These are phyloP conservation scores for Adansonia rubrostipa DNA, from an alignment of 441 rosid genomes.

Conservation along the genomic window DNA sequence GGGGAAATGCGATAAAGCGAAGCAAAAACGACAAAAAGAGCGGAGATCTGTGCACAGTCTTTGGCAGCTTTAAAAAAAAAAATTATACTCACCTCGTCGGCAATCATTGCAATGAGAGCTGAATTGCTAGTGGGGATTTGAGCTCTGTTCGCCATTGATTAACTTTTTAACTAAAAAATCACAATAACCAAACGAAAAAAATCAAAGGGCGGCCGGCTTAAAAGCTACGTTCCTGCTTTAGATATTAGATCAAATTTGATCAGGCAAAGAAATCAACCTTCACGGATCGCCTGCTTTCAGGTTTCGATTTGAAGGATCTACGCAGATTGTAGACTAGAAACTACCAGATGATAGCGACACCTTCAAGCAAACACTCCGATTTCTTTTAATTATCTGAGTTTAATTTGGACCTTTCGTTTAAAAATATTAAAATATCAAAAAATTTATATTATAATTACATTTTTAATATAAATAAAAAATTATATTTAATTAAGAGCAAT, in stretches of 20 bases:
- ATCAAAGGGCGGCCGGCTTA: neutral
- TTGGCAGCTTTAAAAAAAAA: neutral
- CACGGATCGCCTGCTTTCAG: neutral
- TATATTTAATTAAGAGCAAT: too few relatives aligned
- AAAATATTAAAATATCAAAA: too few relatives aligned
- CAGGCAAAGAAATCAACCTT: constrained; percentile 3
- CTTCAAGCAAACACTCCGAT: too few relatives aligned
- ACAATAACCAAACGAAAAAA: neutral
- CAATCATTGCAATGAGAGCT: constrained; percentile 68
- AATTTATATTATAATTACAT: too few relatives aligned
- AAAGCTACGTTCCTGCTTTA: neutral
- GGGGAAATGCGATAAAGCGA: neutral
- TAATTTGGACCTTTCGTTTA: too few relatives aligned
- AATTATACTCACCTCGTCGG: constrained; percentile 51
- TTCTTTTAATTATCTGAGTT: too few relatives aligned
- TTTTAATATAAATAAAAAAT: too few relatives aligned
- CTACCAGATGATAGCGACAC: too few relatives aligned
- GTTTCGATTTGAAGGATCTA: neutral
- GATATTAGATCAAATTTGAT: neutral
- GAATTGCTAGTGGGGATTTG: constrained; percentile 46
- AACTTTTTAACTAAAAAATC: constrained; percentile 23
- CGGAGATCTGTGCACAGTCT: neutral
- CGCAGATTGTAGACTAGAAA: neutral
- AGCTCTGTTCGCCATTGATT: constrained; percentile 58
- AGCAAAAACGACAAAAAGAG: neutral